These are phyloP conservation scores for Trypanosomatidae sp. DNA, from an alignment of 208 protist species.

Conservation along the genomic window DNA sequence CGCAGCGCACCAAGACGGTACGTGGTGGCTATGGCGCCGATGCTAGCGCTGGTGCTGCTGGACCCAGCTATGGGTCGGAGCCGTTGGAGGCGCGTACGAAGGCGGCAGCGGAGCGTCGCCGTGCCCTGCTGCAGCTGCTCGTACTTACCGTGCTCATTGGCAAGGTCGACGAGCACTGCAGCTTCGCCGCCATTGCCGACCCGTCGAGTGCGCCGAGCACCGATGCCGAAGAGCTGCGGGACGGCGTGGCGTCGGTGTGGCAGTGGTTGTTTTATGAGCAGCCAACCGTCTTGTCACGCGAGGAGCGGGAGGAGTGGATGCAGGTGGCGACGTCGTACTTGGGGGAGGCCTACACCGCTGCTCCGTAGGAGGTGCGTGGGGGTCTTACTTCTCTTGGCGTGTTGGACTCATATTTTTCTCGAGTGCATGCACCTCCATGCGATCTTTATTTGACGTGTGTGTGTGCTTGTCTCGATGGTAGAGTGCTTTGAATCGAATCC, in stretches of 20 bases:
- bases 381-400: no score
- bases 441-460: no score
- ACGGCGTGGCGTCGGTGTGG: slow-evolving; percentile 56
- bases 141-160: slow-evolving; percentile 65
- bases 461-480: background rate
- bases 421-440: no score
- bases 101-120: slow-evolving; percentile 8
- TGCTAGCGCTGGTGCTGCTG: no score
- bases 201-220: slow-evolving; percentile 27
- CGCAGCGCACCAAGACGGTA: no score
- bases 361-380: no score
- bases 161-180: slow-evolving; percentile 36
- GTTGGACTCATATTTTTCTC: no score
- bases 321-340: slow-evolving; percentile 45
- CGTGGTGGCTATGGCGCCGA: no score
- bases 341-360: slow-evolving; percentile 54
- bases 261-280: slow-evolving; percentile 45
- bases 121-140: slow-evolving; percentile 64
- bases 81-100: background rate
- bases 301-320: slow-evolving; percentile 58
- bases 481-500: no score
- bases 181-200: slow-evolving; percentile 32
- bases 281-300: slow-evolving; percentile 34
- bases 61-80: background rate
- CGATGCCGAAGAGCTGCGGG: slow-evolving; percentile 54